Percentiles rank a stretch among this genome's conserved stretches.
Evolutionary conservation across 352 stramenopile genomes (phyloP).

Genomic region (Phytopythium chamaehyphon): DNA sequence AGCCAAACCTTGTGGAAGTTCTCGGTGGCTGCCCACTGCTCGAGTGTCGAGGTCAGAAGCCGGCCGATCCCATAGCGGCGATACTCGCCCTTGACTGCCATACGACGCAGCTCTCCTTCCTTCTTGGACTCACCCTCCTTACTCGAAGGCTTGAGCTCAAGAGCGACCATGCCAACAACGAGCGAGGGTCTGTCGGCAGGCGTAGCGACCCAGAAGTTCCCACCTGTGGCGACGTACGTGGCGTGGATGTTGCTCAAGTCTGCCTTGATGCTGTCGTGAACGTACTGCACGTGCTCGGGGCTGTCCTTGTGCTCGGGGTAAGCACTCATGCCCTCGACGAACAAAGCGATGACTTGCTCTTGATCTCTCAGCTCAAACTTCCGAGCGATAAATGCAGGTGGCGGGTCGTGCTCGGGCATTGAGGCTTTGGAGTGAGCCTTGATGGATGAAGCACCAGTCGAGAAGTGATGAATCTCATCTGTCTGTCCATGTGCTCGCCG

Average conservation of each 20-base stretch:
- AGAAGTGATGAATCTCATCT: no score
- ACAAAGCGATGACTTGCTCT: slow-evolving; percentile 12
- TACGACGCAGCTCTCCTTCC: slow-evolving; percentile 27
- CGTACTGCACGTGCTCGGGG: slow-evolving; percentile 10
- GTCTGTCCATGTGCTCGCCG: no score
- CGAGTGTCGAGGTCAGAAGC: slow-evolving; percentile 17
- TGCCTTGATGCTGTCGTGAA: slow-evolving; percentile 15
- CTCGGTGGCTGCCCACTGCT: slow-evolving; percentile 20
- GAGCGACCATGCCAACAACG: slow-evolving; percentile 24
- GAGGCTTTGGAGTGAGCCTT: background rate
- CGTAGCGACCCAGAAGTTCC: slow-evolving; percentile 43
- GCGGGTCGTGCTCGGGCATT: background rate
- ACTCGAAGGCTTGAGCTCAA: slow-evolving; percentile 18
- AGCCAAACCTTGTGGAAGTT: slow-evolving; percentile 22
- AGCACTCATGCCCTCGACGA: slow-evolving; percentile 16
- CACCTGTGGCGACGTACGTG: slow-evolving; percentile 24
- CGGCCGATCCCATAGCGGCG: slow-evolving; percentile 28
- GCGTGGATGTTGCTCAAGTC: slow-evolving; percentile 25
- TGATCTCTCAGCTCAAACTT: slow-evolving; percentile 13
- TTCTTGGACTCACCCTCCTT: background rate
- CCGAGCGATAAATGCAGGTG: slow-evolving; percentile 9
- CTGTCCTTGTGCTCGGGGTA: slow-evolving; percentile 17
- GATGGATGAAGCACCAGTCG: no score
- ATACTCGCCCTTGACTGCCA: slow-evolving; percentile 29
- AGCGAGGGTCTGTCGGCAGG: slow-evolving; percentile 10